These are phyloP conservation scores for Pittosporum tobira DNA, from an alignment of 129 eudicot genomes.

Conservation along the genomic window DNA sequence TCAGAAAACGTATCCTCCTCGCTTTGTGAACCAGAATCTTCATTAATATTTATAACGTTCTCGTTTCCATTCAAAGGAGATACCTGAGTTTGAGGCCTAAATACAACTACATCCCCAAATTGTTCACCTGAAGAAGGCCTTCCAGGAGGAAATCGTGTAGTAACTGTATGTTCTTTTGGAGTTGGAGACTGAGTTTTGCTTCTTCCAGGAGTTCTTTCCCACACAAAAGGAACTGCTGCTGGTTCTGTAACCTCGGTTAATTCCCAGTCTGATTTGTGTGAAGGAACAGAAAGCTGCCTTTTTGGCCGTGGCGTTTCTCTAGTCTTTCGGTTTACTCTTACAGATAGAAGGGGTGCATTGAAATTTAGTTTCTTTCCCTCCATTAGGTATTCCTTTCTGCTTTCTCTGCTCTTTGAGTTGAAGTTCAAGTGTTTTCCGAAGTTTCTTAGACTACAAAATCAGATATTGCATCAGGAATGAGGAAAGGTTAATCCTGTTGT, in stretches of 20 bases:
- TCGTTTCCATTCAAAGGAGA: conserved; percentile 20
- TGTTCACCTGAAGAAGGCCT: conserved; percentile 24
- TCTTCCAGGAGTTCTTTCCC: conserved; percentile 85
- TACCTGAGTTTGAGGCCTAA: conserved; percentile 19
- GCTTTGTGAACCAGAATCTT: conserved; percentile 16
- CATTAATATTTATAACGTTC: conserved; percentile 11
- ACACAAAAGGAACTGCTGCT: conserved; percentile 66
- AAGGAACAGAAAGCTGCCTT: conserved; percentile 16
- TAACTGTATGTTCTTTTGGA: conserved; percentile 22
- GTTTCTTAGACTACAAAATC: not conserved
- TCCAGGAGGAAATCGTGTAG: conserved; percentile 38
- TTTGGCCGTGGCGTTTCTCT: not conserved
- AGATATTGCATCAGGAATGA: not conserved
- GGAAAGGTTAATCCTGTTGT: not conserved
- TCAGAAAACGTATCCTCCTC: conserved; percentile 45
- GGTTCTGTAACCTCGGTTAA: conserved; percentile 57
- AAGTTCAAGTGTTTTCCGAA: not conserved
- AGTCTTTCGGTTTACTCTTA: conserved; percentile 19
- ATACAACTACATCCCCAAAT: conserved; percentile 4
- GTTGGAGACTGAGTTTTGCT: conserved; percentile 5
- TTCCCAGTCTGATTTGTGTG: conserved; percentile 31
- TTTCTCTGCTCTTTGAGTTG: not conserved
- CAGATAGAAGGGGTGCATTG: conserved; percentile 76
- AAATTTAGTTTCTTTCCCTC: conserved; percentile 66
- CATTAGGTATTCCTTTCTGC: conserved; percentile 21